A percentile compares a stretch with the other conserved stretches of the same genome.
Evolutionary conservation across 768 basidiomycete species (phyloP).

Genomic region (Agaricus subrufescens): DNA sequence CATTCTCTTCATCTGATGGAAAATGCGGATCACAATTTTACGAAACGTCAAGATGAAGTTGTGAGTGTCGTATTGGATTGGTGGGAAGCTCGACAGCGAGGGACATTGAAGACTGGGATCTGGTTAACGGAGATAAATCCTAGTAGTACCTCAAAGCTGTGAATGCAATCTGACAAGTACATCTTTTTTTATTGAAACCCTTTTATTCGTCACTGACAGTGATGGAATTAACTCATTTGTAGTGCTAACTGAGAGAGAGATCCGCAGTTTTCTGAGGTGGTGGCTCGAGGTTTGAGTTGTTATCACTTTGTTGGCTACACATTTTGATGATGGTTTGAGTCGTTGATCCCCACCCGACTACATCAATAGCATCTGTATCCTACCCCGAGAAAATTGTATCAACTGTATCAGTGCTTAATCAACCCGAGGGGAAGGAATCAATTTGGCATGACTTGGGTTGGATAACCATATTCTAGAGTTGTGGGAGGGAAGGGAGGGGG

Average conservation of each 20-base stretch:
- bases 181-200: no score
- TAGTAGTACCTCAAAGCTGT: conserved; percentile 19
- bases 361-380: not conserved
- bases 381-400: not conserved
- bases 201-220: no score
- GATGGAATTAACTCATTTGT: not conserved
- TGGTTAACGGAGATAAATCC: conserved; percentile 52
- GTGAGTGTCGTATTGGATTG: conserved; percentile 66
- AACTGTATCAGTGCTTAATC: no score
- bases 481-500: not conserved
- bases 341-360: not conserved
- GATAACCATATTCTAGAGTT: no score
- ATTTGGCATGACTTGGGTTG: no score
- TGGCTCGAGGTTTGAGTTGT: no score
- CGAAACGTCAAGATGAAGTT: conserved; percentile 62
- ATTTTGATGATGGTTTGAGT: not conserved
- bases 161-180: not conserved
- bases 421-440: no score
- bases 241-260: not conserved
- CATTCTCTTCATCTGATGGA: conserved; percentile 69
- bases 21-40: conserved; percentile 77
- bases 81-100: conserved; percentile 46
- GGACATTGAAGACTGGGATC: conserved; percentile 53
- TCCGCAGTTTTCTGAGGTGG: not conserved
- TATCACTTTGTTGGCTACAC: not conserved